phyloP scores from a whole-genome alignment of 805 yeast species.

The Spencermartinsiella europaea region DNA sequence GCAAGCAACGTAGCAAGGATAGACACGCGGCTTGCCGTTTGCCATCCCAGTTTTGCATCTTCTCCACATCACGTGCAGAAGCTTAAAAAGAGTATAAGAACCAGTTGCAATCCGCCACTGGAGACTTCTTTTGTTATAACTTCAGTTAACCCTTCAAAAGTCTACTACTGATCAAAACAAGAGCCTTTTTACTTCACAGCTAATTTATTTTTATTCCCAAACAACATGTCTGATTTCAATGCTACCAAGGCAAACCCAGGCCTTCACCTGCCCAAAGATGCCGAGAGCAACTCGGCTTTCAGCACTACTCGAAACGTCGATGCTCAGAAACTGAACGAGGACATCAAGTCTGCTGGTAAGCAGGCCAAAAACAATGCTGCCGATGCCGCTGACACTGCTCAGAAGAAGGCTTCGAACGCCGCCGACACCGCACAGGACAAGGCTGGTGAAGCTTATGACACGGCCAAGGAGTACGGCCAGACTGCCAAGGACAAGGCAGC shows the following conservation, averaged over 20 bases:
- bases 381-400: not conserved
- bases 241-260: slow-evolving; percentile 38
- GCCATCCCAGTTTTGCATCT: too few relatives aligned
- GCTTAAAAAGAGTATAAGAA: too few relatives aligned
- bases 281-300: slow-evolving; percentile 64
- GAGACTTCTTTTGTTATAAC: too few relatives aligned
- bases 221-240: not conserved
- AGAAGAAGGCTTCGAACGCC: not conserved
- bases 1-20: too few relatives aligned
- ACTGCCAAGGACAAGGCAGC: not conserved
- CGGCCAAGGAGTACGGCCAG: not conserved
- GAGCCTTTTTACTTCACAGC: too few relatives aligned
- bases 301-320: slow-evolving; percentile 50
- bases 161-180: too few relatives aligned
- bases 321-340: slow-evolving; percentile 50
- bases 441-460: not conserved
- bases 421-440: not conserved
- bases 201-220: not conserved
- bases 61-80: too few relatives aligned
- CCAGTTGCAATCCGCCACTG: too few relatives aligned
- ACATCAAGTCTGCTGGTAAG: slow-evolving; percentile 29
- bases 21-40: too few relatives aligned
- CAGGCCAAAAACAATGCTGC: slow-evolving; percentile 7
- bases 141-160: too few relatives aligned
- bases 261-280: slow-evolving; percentile 56